phyloP scores from a whole-genome alignment of 148 eudicot species.

The Arctostaphylos glauca region DNA sequence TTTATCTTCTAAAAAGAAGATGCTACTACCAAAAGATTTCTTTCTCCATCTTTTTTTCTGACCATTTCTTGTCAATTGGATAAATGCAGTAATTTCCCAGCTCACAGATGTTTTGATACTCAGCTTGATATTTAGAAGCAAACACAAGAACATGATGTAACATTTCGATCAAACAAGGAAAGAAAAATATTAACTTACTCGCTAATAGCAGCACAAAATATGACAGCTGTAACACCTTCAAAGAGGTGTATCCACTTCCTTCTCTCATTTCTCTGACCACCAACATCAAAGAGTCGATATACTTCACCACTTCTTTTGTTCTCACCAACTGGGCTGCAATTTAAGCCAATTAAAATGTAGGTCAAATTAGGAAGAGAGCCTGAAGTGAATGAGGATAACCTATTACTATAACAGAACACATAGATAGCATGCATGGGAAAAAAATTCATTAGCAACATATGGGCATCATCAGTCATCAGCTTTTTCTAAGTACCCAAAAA shows the following conservation, averaged over 20 bases:
- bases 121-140: neutral
- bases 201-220: constrained; percentile 96
- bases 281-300: constrained; percentile 93
- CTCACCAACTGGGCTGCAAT: constrained; percentile 91
- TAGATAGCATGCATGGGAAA: neutral
- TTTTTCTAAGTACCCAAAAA: neutral
- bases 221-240: constrained; percentile 97
- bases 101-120: neutral
- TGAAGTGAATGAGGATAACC: neutral
- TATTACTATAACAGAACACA: neutral
- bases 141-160: neutral
- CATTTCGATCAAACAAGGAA: neutral
- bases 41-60: neutral
- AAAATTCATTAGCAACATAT: neutral
- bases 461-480: neutral
- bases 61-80: neutral
- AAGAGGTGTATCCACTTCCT: constrained; percentile 99
- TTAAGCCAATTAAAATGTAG: constrained; percentile 1
- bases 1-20: neutral
- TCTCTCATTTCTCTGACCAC: constrained; percentile 99
- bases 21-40: neutral
- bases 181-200: constrained; percentile 57
- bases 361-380: constrained; percentile 11
- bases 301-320: constrained; percentile 97
- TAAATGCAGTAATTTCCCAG: neutral